Evolutionary conservation across 192 early-diverging fungal genomes (phyloP).

Genomic region (Podila verticillata): DNA sequence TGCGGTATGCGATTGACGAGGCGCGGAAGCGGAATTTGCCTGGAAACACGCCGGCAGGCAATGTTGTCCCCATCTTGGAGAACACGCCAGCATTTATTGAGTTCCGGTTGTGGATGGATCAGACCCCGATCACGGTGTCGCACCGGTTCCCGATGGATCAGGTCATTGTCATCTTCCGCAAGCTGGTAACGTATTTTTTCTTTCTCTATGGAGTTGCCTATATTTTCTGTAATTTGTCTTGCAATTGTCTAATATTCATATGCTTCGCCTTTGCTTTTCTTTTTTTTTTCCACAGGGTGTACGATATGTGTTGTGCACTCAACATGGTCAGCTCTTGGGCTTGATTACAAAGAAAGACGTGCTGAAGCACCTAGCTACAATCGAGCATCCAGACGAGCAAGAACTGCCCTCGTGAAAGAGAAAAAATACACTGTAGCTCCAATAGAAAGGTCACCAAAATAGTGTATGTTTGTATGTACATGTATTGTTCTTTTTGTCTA

Average conservation of each 20-base stretch:
- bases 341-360: slow-evolving; percentile 81
- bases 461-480: too few species aligned
- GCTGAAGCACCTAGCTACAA: slow-evolving; percentile 57
- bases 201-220: background rate
- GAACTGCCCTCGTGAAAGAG: slow-evolving; percentile 12
- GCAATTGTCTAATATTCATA: background rate
- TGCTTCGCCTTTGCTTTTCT: background rate
- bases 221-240: background rate
- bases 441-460: too few species aligned
- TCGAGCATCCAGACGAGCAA: slow-evolving; percentile 44
- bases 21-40: slow-evolving; percentile 36
- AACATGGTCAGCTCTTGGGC: slow-evolving; percentile 67
- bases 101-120: slow-evolving; percentile 75
- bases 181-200: slow-evolving; percentile 54
- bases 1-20: slow-evolving; percentile 58
- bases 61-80: slow-evolving; percentile 42
- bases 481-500: too few species aligned
- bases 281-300: slow-evolving; percentile 55
- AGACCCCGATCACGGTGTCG: slow-evolving; percentile 71
- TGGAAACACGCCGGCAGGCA: slow-evolving; percentile 42
- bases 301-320: slow-evolving; percentile 67
- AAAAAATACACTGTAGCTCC: background rate
- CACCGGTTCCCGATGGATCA: slow-evolving; percentile 70
- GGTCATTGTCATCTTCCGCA: slow-evolving; percentile 72
- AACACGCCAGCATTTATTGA: slow-evolving; percentile 59